Evolutionary conservation across 805 yeast genomes (phyloP), one percentile per base, ranked within the genome.

Genomic region (Alloascoidea africana): DNA sequence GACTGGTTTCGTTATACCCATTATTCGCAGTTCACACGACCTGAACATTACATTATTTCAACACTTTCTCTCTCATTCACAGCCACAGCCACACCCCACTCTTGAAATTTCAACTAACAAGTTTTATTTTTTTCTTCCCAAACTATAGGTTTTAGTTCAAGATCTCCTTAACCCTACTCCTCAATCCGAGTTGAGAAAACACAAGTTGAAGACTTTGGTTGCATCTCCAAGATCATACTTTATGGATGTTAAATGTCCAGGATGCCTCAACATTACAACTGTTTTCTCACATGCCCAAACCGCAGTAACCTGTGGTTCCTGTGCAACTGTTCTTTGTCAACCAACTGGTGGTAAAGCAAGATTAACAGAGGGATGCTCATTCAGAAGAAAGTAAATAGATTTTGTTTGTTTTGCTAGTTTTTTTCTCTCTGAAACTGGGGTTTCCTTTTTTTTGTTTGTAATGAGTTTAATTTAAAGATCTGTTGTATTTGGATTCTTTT

Each of bases 281-380:
- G 97, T 91, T 53, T 91, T 91, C 82, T 89, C 97, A 50, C 98
- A 91, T 70, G 97, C 99, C 54, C 98, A 91, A 76, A 91, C 98
- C 58, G 97, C 96, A 58, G 98, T 91, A 60, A 82, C 96, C 60
- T 91, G 99, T 77, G 97, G 93, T 62, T 77, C 94, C 41, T 91
- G 99, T 73, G 79, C 97, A 53, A 85, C 96, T 53, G 96, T 91
- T 50, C 81, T 91, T 63, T 87, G 97, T 72, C 80, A 91, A 61
- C 99, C 99, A 65, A 82, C 96, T 53, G 99, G 99, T 77, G 99
- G 99, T 76, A 91, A 91, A 78, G 96, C 97, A 62, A 86, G 81
- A 71, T 78, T 91, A 66, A 86, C 97, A 56, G 98, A 93, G 74
- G 99, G 99, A 68, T 83, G 94, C 64, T 91, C 98, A 58, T 91